Evolutionary conservation across 805 yeast genomes (phyloP).

Genomic region (Pichia californica): DNA sequence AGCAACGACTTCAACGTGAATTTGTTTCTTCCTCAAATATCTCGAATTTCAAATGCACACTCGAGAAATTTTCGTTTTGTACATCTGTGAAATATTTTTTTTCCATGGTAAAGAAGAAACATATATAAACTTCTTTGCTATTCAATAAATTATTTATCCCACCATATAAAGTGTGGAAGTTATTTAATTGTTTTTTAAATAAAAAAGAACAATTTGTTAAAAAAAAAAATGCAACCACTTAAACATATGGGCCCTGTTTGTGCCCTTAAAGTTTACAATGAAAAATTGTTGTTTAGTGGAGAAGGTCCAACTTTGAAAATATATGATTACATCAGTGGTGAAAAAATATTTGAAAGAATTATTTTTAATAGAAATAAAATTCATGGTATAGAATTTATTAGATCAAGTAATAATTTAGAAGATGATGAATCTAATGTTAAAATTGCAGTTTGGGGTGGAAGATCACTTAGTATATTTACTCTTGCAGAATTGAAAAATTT

Average conservation of each 20-base stretch:
- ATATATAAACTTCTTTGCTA: too few species aligned
- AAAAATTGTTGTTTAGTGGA: slow-evolving; percentile 46
- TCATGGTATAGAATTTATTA: slow-evolving; percentile 56
- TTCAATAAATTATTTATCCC: too few species aligned
- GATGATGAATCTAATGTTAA: slow-evolving; percentile 27
- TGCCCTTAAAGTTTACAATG: slow-evolving; percentile 40
- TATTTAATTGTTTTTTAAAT: too few species aligned
- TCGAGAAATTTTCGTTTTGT: too few species aligned
- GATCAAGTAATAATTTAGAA: slow-evolving; percentile 8
- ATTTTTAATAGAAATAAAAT: slow-evolving; percentile 71
- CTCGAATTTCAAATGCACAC: too few species aligned
- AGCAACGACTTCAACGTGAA: too few species aligned
- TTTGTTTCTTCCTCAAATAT: too few species aligned
- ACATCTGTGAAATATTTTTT: not conserved
- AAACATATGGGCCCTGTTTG: slow-evolving; percentile 66
- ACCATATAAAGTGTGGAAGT: too few species aligned
- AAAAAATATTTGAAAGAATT: slow-evolving; percentile 32
- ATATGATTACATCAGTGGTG: slow-evolving; percentile 36
- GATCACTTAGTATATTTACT: slow-evolving; percentile 48
- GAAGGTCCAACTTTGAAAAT: slow-evolving; percentile 63
- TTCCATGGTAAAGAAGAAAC: too few species aligned
- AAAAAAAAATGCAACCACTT: slow-evolving; percentile 11
- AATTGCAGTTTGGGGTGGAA: slow-evolving; percentile 56
- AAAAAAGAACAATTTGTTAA: too few species aligned
- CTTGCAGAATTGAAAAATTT: slow-evolving; percentile 25